phyloP scores from a whole-genome alignment of 2,329 filamentous ascomycete genomes.

The Davidsoniella virescens region DNA sequence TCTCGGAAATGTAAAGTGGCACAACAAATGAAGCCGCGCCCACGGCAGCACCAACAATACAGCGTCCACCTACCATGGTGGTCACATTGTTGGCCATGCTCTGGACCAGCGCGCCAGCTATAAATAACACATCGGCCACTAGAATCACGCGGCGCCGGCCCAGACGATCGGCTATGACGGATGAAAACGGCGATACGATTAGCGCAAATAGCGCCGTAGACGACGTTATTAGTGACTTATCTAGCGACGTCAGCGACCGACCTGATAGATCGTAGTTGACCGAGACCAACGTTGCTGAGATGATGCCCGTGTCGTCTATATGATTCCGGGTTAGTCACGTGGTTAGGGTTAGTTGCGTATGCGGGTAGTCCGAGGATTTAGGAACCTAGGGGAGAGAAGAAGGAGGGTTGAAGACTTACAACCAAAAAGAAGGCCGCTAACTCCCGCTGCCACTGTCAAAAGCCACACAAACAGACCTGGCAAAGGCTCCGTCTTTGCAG shows the following conservation, averaged over 20 bases:
- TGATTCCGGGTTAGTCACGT: not conserved
- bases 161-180: slow-evolving; percentile 43
- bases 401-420: slow-evolving; percentile 28
- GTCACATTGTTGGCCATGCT: slow-evolving; percentile 40
- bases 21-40: slow-evolving; percentile 68
- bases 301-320: slow-evolving; percentile 50
- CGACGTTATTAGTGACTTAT: slow-evolving; percentile 58
- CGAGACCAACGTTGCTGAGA: slow-evolving; percentile 51
- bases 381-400: not conserved
- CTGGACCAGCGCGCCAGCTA: slow-evolving; percentile 50
- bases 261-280: slow-evolving; percentile 42
- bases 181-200: slow-evolving; percentile 45
- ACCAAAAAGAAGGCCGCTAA: slow-evolving; percentile 52
- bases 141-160: slow-evolving; percentile 49
- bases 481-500: slow-evolving; percentile 13
- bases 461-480: slow-evolving; percentile 41
- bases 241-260: slow-evolving; percentile 40
- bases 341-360: not conserved
- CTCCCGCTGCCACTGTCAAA: slow-evolving; percentile 47
- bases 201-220: slow-evolving; percentile 51
- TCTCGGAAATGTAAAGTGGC: slow-evolving; percentile 76
- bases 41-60: slow-evolving; percentile 55
- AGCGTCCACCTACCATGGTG: slow-evolving; percentile 50
- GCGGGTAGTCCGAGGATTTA: not conserved
- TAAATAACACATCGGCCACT: slow-evolving; percentile 49